Base-by-base conservation (phyloP, 495 filamentous ascomycete genomes). In the Tuber melanosporum region DNA sequence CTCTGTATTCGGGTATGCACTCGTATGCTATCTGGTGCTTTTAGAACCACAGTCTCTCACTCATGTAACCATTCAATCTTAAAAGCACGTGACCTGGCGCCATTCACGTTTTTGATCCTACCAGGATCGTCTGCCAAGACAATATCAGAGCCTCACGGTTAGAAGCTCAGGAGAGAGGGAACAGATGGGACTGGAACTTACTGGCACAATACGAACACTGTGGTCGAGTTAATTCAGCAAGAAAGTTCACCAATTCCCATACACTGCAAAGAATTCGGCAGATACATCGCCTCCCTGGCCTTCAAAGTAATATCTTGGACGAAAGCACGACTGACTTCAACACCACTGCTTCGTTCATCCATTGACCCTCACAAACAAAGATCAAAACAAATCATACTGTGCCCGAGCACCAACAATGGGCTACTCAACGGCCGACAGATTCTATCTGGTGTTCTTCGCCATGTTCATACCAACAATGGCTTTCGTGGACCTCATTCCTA, bases 391-490 rank as follows among this genome's bases (percentile, higher is more conserved):
- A 0, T 19, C 46, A 14, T 66, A 49, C 74, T 2, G 42, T 71
- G 41, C 39, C 4, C 39, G 39, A 41, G 39, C 2, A 41, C 15
- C 42, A 72, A 73, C 36, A 14, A 80, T 80, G 78, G 73, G 70
- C 8, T 69, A 71, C 71, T 72, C 79, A 70, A 70, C 73, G 14
- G 73, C 73, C 22, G 77, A 78, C 36, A 80, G 75, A 49, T 62
- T 72, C 36, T 77, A 80, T n/a, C 41, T 75, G 3, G 75, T 71
- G 22, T 77, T 83, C 75, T 79, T 78, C 19, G 47, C 66, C 19
- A 80, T 80, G 71, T 83, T 82, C 71, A 72, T 76, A n/a, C 71
- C 66, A 9, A 49, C 78, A n/a, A 82, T 83, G 52, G 73, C 75
- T 36, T 74, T 83, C 75, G 71, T 83, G 73, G 81, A 83, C 32